A percentile compares a stretch with the other conserved stretches of the same genome.
Evolutionary conservation across 176 grass and related monocot species (phyloP).

Genomic region (Ampelocalamus luodianensis): DNA sequence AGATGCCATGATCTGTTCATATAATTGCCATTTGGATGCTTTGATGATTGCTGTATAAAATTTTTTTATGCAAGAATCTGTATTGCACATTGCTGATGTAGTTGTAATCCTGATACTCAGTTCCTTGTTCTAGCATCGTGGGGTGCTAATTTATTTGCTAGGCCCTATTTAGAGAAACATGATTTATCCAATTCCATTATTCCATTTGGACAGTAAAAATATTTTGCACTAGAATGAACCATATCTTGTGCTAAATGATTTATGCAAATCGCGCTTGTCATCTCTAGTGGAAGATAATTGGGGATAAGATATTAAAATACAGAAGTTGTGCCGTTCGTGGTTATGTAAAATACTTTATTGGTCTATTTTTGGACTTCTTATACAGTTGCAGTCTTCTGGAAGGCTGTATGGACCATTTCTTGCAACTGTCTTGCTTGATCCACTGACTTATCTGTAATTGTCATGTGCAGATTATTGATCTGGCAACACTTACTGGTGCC

Average conservation of each 20-base stretch:
- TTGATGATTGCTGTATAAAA: neutral
- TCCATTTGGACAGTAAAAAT: neutral
- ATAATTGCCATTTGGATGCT: neutral
- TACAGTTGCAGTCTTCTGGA: neutral
- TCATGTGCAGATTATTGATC: conserved; percentile 79
- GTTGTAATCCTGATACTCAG: neutral
- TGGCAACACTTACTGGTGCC: conserved; percentile 91
- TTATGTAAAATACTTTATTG: neutral
- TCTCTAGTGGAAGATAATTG: neutral
- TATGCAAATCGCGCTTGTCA: neutral
- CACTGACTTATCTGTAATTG: conserved; percentile 6
- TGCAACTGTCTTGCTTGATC: neutral
- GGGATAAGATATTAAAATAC: neutral
- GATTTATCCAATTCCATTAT: neutral
- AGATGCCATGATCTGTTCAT: neutral
- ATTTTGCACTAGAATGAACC: neutral
- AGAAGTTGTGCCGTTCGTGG: neutral
- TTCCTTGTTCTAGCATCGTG: neutral
- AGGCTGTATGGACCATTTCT: neutral
- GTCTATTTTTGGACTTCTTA: neutral
- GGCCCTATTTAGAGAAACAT: neutral
- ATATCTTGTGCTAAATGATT: neutral
- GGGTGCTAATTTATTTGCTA: neutral
- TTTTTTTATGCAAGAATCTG: neutral
- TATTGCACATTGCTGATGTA: neutral